Base-by-base conservation (phyloP, 306 rosid species). In the Gastrolobium villosum region DNA sequence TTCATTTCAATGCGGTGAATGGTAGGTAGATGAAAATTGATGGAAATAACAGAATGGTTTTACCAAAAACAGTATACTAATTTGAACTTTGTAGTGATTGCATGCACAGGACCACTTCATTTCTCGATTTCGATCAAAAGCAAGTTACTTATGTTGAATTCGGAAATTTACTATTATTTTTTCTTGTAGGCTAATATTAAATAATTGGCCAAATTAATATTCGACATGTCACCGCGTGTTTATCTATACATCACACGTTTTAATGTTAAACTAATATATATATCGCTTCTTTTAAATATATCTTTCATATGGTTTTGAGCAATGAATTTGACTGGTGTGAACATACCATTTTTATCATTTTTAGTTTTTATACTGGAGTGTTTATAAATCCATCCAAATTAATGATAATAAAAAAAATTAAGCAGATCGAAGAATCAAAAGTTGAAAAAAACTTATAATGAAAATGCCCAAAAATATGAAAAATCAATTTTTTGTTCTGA, bases 1-100 rank as follows among this genome's bases (percentile, higher is more conserved):
- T 74, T 43, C 20, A 59, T 37, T 81, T 68, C 49, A 75, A 20
- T 36, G 44, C 3, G 31, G 64, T 46, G 45, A 66, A 28, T 56
- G 46, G 64, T 57, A 26, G 46, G 64, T 57, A 26, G 43, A 30
- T 56, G 75, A 40, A 65, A 48, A 26, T 65, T 11, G 53, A 63
- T 48, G 39, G 62, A 79, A 14, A 5, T 5, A 34, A 49, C 60
- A 26, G 6, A 26, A 55, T 55, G 62, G 39, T 54, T 14, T 63
- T 39, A 37, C 69, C 48, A 14, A 14, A 63, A n/a, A 0, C 3
- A 37, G 49, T 63, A 4, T 0, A 20, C 0, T 20, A 20, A 20
- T 20, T 20, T 20, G 26, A 20, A 20, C 39, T 39, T 36, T 3
- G 1, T 11, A 62, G 5, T 7, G 26, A 61, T 13, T 61, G 44